A percentile compares a stretch with the other conserved stretches of the same genome.
Conservation (phyloP, 202 grass and related monocot species). For the Zoysia matrella region DNA sequence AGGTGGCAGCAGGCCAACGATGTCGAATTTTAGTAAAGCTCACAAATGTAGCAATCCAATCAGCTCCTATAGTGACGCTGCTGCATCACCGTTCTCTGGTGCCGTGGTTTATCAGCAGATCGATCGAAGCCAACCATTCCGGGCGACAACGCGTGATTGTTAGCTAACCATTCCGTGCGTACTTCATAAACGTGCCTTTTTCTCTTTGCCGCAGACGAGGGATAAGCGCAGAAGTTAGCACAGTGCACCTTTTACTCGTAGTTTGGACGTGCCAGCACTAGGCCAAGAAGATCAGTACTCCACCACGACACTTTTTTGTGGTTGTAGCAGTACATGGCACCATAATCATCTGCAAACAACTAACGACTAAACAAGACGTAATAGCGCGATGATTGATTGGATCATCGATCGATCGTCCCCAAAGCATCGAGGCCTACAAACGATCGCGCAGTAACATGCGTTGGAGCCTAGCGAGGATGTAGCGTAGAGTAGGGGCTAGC, state of each 20-base stretch:
- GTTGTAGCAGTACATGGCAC: not conserved
- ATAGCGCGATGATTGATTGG: too few relatives aligned
- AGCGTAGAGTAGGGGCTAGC: not conserved
- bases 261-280: too few relatives aligned
- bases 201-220: not conserved
- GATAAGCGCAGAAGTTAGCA: not conserved
- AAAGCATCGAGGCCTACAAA: too few relatives aligned
- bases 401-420: not conserved
- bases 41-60: too few relatives aligned
- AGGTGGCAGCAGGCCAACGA: too few relatives aligned
- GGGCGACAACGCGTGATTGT: slow-evolving; percentile 1
- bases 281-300: too few relatives aligned
- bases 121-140: not conserved
- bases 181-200: not conserved
- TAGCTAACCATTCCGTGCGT: not conserved
- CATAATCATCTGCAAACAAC: not conserved
- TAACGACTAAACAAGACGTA: not conserved
- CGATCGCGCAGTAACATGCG: not conserved
- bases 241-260: too few relatives aligned
- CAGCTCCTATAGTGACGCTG: not conserved
- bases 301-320: not conserved
- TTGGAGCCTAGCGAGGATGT: not conserved
- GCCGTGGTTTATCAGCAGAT: too few relatives aligned
- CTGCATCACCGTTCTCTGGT: not conserved
- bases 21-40: too few relatives aligned